These are phyloP conservation scores for Lasiodiplodia sp. DNA, from an alignment of 2,329 filamentous ascomycete species.

Conservation along the genomic window DNA sequence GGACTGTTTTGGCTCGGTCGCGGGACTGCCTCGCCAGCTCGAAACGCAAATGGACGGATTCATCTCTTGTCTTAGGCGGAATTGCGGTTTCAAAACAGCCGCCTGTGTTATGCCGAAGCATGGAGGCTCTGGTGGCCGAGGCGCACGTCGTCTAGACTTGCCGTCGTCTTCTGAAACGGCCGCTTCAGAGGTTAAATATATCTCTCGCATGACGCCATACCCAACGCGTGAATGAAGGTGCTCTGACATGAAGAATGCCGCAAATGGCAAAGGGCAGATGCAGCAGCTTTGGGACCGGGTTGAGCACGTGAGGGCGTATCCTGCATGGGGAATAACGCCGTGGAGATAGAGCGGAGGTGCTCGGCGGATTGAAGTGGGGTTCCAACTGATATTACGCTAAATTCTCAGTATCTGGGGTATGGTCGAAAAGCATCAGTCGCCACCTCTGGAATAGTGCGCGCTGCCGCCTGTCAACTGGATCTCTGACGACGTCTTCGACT, in stretches of 20 bases:
- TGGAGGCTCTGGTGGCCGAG: too few species aligned
- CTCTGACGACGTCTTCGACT: constrained; percentile 1
- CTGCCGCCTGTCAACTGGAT: background rate
- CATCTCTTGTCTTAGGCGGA: background rate
- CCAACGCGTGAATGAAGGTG: too few species aligned
- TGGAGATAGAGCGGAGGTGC: background rate
- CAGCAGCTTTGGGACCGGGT: background rate
- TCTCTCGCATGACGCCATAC: background rate
- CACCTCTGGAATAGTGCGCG: background rate
- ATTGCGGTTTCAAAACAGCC: background rate
- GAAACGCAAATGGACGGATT: background rate
- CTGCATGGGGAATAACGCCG: background rate
- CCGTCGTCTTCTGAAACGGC: background rate
- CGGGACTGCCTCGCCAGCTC: background rate
- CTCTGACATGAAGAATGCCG: background rate
- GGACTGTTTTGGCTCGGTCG: constrained; percentile 7
- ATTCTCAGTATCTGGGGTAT: background rate
- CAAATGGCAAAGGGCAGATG: background rate
- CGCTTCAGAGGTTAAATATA: background rate
- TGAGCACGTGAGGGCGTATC: background rate
- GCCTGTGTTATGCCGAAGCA: background rate
- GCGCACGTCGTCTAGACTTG: background rate
- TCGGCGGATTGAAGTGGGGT: background rate
- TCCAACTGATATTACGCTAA: background rate
- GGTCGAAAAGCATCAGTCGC: background rate